Conservation (phyloP, 768 basidiomycete genomes). For the Agaricus sinodeliciosus region DNA sequence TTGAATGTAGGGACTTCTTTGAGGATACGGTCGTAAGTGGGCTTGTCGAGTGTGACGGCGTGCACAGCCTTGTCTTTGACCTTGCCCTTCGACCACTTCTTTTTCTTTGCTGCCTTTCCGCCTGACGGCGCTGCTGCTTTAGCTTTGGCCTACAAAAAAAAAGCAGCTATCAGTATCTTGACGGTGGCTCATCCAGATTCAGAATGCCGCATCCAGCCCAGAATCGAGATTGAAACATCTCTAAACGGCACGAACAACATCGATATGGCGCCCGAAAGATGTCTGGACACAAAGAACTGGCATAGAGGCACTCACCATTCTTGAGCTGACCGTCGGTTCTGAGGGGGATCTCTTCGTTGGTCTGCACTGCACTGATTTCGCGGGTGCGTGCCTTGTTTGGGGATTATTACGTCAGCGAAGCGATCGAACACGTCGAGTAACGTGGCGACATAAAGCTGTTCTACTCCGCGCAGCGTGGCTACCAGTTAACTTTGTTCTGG, state of each 20-base stretch:
- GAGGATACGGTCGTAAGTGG: constrained; percentile 87
- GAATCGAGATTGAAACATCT: constrained; percentile 1
- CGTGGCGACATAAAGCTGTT: constrained; percentile 5
- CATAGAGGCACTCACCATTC: constrained; percentile 33
- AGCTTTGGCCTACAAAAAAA: constrained; percentile 51
- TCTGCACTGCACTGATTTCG: constrained; percentile 16
- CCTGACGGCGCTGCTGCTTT: constrained; percentile 65
- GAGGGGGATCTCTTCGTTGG: constrained; percentile 18
- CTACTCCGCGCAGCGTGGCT: constrained; percentile 1
- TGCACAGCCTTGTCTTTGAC: constrained; percentile 99
- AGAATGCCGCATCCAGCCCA: constrained; percentile 32
- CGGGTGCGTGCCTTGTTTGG: constrained; percentile 36
- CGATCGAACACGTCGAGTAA: constrained; percentile 31
- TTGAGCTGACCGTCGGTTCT: constrained; percentile 36
- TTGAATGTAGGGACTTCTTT: constrained; percentile 99
- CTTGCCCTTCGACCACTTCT: constrained; percentile 99
- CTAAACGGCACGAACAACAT: constrained; percentile 1
- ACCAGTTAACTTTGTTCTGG: neutral
- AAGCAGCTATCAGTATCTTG: constrained; percentile 3
- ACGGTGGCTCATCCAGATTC: constrained; percentile 27
- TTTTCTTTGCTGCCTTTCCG: constrained; percentile 95
- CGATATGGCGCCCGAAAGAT: constrained; percentile 2
- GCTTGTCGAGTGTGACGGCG: constrained; percentile 91
- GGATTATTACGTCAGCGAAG: constrained; percentile 23
- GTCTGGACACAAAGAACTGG: constrained; percentile 6